Evolutionary conservation across 495 filamentous ascomycete genomes (phyloP).

Genomic region (Penicillium ochrochloron): DNA sequence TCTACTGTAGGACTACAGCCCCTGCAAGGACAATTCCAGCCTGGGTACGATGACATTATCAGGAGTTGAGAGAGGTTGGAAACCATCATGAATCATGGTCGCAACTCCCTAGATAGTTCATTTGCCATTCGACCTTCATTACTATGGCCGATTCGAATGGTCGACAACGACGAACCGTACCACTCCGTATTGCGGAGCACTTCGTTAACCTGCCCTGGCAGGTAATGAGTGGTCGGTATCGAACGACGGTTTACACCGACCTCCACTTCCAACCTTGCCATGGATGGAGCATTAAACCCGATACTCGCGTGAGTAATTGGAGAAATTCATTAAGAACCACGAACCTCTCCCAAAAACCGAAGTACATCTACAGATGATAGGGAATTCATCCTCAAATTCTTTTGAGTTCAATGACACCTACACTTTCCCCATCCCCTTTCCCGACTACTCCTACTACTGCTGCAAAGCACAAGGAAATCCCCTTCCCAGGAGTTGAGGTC

Average conservation of each 20-base stretch:
- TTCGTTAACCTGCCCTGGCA: neutral
- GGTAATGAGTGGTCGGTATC: slow-evolving; percentile 11
- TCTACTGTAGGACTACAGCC: slow-evolving; percentile 5
- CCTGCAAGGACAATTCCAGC: slow-evolving; percentile 34
- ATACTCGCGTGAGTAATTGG: slow-evolving; percentile 8
- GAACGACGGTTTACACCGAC: slow-evolving; percentile 23
- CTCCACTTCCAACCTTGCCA: slow-evolving; percentile 22
- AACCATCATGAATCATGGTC: slow-evolving; percentile 19
- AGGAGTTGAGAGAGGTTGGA: slow-evolving; percentile 21
- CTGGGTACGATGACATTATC: neutral
- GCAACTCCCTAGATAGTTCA: neutral
- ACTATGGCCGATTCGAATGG: neutral
- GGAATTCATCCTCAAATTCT: neutral
- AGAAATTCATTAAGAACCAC: neutral
- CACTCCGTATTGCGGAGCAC: neutral
- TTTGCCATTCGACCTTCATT: slow-evolving; percentile 3
- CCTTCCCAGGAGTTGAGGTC: slow-evolving; percentile 18
- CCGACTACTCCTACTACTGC: neutral
- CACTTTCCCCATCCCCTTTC: neutral
- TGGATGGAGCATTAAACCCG: slow-evolving; percentile 2
- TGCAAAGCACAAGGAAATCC: slow-evolving; percentile 5
- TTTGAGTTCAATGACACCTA: slow-evolving; percentile 8
- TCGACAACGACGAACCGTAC: neutral
- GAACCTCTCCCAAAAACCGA: neutral
- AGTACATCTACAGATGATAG: neutral